Base-by-base conservation (phyloP, 257 asterid genomes). In the Gentiana straminea region DNA sequence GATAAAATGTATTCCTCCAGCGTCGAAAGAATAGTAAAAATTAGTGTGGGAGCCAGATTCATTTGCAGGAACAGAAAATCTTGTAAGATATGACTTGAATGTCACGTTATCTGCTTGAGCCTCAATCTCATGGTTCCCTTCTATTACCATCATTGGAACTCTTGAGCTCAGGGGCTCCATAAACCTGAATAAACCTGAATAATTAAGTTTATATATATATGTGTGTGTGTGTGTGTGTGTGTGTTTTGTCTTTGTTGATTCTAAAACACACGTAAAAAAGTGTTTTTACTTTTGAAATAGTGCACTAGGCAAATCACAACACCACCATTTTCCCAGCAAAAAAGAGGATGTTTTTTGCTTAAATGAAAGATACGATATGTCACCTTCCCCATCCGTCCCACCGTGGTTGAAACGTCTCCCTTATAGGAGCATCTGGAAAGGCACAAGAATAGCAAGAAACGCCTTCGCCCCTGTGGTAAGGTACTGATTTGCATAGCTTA, bases 371-470 rank as follows among this genome's bases (percentile, higher is more conserved):
- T 24, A 24, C 24, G 24, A 24, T 24, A 24, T 24, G 24, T 67
- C 56, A 89, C 97, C 97, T 79, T 65, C 95, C 94, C 97, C 95
- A 89, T 32, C 76, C 94, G 41, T 89, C 97, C 97, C 97, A 86
- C 36, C 94, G 86, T 43, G 97, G 94, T 55, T 86, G 97, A 76
- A 71, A 81, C 3, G 92, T 71, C 62, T 89, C 95, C 65, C 91
- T 68, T 50, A 72, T 86, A 35, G 95, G 97, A 45, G 97, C 69
- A 67, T 81, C 79, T 3, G 95, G 89, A 72, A 89, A 89, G 13
- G 65, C 56, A 49, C 97, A 79, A 8, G 92, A 76, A 59, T 61
- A 89, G 72, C 94, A 79, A 49, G 89, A 73, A 55, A 89, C 84
- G 4, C 86, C 97, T 61, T 75, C 70, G 50, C 95, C 96, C 96